phyloP scores from a whole-genome alignment of 768 basidiomycete genomes.

The Amanita subjunquillea region DNA sequence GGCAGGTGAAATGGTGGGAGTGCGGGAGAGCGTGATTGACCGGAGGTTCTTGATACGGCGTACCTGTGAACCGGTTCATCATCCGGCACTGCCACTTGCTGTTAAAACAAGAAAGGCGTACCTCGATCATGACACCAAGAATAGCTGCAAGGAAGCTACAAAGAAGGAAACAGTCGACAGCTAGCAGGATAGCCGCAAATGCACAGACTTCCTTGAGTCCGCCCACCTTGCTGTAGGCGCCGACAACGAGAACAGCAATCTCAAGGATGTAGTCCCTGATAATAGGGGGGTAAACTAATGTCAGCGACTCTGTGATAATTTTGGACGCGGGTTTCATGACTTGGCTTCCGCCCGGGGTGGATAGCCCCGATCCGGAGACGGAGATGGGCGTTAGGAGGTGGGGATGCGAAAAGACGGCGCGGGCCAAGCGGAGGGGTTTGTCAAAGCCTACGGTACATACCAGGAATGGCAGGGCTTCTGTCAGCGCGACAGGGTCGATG shows the following conservation, averaged over 20 bases:
- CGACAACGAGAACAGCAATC: slow-evolving; percentile 79
- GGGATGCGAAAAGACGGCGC: slow-evolving; percentile 81
- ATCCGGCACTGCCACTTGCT: slow-evolving; percentile 1
- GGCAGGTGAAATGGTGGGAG: slow-evolving; percentile 18
- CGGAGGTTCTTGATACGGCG: slow-evolving; percentile 60
- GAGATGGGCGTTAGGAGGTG: slow-evolving; percentile 35
- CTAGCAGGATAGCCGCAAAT: slow-evolving; percentile 80
- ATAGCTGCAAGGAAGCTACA: slow-evolving; percentile 87
- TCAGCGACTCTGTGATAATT: slow-evolving; percentile 78
- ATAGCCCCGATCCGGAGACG: slow-evolving; percentile 11
- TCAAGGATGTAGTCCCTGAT: slow-evolving; percentile 92
- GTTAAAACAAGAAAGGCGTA: slow-evolving; percentile 20
- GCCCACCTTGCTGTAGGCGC: slow-evolving; percentile 78
- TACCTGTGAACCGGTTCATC: slow-evolving; percentile 32
- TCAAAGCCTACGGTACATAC: slow-evolving; percentile 98
- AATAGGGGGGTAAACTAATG: slow-evolving; percentile 70
- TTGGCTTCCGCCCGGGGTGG: slow-evolving; percentile 11
- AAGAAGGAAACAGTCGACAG: slow-evolving; percentile 79
- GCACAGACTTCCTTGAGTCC: slow-evolving; percentile 93
- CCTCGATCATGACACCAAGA: slow-evolving; percentile 94
- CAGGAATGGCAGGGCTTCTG: slow-evolving; percentile 94
- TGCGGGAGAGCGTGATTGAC: slow-evolving; percentile 29
- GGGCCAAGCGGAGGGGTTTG: slow-evolving; percentile 87
- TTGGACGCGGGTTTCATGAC: slow-evolving; percentile 67
- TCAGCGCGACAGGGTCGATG: slow-evolving; percentile 87